phyloP scores from a whole-genome alignment of 768 basidiomycete genomes.

The Mycena metata region DNA sequence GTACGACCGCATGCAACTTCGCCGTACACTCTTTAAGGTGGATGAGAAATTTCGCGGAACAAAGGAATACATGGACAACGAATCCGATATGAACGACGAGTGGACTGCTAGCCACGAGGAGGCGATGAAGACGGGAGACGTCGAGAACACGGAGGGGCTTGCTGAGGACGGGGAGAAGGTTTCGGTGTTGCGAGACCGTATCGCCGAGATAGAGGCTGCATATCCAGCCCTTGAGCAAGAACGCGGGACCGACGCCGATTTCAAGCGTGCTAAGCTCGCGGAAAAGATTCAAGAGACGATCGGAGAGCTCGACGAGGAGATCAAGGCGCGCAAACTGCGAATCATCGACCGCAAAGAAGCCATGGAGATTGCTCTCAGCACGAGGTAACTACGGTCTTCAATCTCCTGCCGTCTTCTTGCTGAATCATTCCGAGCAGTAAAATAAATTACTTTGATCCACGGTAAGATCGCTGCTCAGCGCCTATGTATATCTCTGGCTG shows the following conservation, averaged over 20 bases:
- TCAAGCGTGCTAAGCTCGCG: conserved; percentile 78
- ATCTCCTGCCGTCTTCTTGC: conserved; percentile 21
- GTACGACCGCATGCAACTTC: conserved; percentile 97
- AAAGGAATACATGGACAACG: conserved; percentile 80
- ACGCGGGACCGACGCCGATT: conserved; percentile 74
- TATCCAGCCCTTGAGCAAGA: conserved; percentile 83
- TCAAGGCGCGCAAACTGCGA: conserved; percentile 88
- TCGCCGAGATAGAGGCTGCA: no score
- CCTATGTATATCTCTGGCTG: conserved; percentile 14
- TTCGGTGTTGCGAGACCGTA: conserved; percentile 75
- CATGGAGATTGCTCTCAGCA: conserved; percentile 93
- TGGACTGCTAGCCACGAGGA: conserved; percentile 88
- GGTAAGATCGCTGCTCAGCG: conserved; percentile 58
- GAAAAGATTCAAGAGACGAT: conserved; percentile 89
- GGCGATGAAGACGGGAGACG: conserved; percentile 78
- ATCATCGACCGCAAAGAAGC: conserved; percentile 94
- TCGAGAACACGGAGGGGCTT: conserved; percentile 88
- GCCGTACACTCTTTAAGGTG: conserved; percentile 86
- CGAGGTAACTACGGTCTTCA: conserved; percentile 66
- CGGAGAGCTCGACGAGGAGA: conserved; percentile 86
- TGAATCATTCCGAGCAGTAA: conserved; percentile 65
- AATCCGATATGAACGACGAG: conserved; percentile 96
- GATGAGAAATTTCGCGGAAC: conserved; percentile 89
- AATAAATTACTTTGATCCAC: conserved; percentile 97
- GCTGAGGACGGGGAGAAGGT: conserved; percentile 76